A percentile compares a stretch with the other conserved stretches of the same genome.
phyloP scores from a whole-genome alignment of 2,329 filamentous ascomycete species.

The Cordyceps sp. region DNA sequence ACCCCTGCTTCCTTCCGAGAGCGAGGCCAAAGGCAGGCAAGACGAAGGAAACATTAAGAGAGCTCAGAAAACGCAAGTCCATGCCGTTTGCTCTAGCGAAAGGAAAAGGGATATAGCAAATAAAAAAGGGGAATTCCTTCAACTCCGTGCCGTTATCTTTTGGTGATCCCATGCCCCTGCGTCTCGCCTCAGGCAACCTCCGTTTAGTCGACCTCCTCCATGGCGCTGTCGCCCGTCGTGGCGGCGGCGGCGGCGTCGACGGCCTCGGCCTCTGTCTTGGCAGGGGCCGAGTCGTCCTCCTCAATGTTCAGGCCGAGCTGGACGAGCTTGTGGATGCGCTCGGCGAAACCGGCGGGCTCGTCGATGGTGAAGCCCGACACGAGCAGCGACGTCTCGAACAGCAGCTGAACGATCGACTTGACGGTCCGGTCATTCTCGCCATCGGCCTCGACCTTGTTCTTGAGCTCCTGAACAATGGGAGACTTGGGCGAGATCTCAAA shows the following conservation, averaged over 20 bases:
- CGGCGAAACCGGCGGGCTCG: slow-evolving; percentile 91
- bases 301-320: slow-evolving; percentile 96
- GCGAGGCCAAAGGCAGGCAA: slow-evolving; percentile 14
- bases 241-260: slow-evolving; percentile 38
- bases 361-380: slow-evolving; percentile 99
- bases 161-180: slow-evolving; percentile 16
- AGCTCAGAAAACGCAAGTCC: slow-evolving; percentile 15
- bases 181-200: slow-evolving; percentile 6
- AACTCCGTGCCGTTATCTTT: slow-evolving; percentile 28
- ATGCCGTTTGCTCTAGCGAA: slow-evolving; percentile 16
- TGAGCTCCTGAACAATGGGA: slow-evolving; percentile 94
- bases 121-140: slow-evolving; percentile 8
- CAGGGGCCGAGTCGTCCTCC: slow-evolving; percentile 57
- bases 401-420: slow-evolving; percentile 96
- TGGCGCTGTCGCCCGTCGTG: slow-evolving; percentile 72
- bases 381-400: slow-evolving; percentile 96
- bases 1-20: slow-evolving; percentile 8
- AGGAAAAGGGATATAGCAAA: not conserved
- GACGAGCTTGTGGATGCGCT: slow-evolving; percentile 99
- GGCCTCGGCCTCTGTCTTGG: slow-evolving; percentile 39
- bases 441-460: slow-evolving; percentile 96
- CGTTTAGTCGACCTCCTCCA: slow-evolving; percentile 99
- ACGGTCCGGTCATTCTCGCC: slow-evolving; percentile 98
- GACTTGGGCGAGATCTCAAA: slow-evolving; percentile 99
- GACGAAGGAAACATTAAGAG: slow-evolving; percentile 8